phyloP scores from a whole-genome alignment of 257 asterid genomes.

The Thymus mandschuricus region DNA sequence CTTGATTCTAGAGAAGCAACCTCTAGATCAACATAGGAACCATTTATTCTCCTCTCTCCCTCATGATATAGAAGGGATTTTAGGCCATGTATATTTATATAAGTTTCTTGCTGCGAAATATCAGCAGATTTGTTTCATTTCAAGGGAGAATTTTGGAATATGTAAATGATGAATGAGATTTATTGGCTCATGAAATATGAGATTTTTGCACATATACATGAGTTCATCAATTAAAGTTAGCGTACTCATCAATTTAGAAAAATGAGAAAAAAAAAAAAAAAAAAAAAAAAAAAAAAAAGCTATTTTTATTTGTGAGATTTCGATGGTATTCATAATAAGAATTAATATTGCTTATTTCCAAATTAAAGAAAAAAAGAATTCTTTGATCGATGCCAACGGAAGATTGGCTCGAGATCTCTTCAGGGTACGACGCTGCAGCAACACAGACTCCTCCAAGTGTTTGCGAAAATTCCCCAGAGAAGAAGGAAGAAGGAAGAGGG shows the following conservation, averaged over 20 bases:
- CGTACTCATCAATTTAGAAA: too few relatives aligned
- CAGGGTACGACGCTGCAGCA: not conserved
- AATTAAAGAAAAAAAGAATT: too few relatives aligned
- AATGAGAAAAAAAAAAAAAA: too few relatives aligned
- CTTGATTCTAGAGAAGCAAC: constrained; percentile 45
- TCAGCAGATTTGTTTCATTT: constrained; percentile 21
- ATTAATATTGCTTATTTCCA: too few relatives aligned
- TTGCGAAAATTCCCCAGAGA: constrained; percentile 32
- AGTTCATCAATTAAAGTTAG: too few relatives aligned
- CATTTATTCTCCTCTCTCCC: not conserved
- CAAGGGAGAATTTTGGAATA: constrained; percentile 3
- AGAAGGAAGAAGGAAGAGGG: not conserved
- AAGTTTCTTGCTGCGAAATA: not conserved
- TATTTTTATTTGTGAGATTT: too few relatives aligned
- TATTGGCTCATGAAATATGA: too few relatives aligned
- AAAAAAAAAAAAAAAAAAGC: too few relatives aligned
- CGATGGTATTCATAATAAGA: too few relatives aligned
- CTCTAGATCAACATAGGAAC: constrained; percentile 39
- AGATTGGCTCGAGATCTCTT: constrained; percentile 22
- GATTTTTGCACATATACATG: not conserved
- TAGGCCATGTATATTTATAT: not conserved
- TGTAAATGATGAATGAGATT: not conserved
- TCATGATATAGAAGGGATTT: too few relatives aligned
- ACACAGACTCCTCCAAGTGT: constrained; percentile 14
- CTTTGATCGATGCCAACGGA: not conserved